A percentile compares a stretch with the other conserved stretches of the same genome.
Evolutionary conservation across 2,329 filamentous ascomycete genomes (phyloP).

Genomic region (Akanthomyces dipterigenus): DNA sequence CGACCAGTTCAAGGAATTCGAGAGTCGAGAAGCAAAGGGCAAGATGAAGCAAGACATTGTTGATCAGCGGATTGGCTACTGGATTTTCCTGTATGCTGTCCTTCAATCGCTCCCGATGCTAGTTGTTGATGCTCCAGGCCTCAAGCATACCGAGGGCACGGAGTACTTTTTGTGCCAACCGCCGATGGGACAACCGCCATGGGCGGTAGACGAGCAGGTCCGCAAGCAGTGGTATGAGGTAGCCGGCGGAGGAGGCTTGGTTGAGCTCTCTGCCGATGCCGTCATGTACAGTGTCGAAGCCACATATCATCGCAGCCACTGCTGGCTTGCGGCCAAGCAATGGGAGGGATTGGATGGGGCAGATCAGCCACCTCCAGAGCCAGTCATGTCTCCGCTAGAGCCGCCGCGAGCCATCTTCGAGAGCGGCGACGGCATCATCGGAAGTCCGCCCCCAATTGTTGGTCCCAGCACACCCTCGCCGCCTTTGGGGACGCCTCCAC

Average conservation of each 20-base stretch:
- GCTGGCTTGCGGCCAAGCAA: constrained; percentile 46
- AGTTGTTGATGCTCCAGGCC: constrained; percentile 65
- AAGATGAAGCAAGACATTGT: constrained; percentile 59
- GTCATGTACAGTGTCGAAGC: constrained; percentile 56
- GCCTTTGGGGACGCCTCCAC: constrained; percentile 23
- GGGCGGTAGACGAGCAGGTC: constrained; percentile 59
- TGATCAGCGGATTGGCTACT: constrained; percentile 68
- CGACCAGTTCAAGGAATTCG: constrained; percentile 63
- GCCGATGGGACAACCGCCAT: constrained; percentile 65
- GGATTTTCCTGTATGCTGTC: constrained; percentile 75
- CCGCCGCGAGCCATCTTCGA: constrained; percentile 32
- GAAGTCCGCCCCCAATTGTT: constrained; percentile 16
- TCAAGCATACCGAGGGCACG: constrained; percentile 62
- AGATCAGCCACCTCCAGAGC: constrained; percentile 23
- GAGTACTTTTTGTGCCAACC: constrained; percentile 79
- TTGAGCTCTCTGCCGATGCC: constrained; percentile 53
- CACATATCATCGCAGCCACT: constrained; percentile 52
- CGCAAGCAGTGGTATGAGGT: constrained; percentile 70
- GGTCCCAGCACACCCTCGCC: constrained; percentile 23
- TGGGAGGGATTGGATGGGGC: constrained; percentile 37
- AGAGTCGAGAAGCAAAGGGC: constrained; percentile 59
- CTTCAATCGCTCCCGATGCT: constrained; percentile 73
- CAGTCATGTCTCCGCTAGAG: constrained; percentile 31
- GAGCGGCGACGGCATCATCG: constrained; percentile 21
- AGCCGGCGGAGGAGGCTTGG: constrained; percentile 53